Evolutionary conservation across 208 protist species (phyloP).

Genomic region (Trypanosoma brucei): DNA sequence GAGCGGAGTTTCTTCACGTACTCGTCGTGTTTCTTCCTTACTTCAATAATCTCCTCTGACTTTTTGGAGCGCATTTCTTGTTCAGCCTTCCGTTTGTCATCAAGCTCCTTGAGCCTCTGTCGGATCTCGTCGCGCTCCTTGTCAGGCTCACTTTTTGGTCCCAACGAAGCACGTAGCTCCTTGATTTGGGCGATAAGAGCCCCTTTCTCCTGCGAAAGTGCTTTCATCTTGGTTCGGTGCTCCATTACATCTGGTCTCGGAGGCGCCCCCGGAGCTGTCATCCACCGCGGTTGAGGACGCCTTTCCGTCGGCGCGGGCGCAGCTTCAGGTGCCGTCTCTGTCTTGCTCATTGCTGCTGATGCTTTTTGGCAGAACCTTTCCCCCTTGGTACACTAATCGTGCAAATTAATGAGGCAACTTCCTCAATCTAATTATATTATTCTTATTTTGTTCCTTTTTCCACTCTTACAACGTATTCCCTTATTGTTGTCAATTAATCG

Average conservation of each 20-base stretch:
- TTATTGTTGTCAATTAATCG: too few relatives aligned
- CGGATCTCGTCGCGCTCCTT: conserved; percentile 42
- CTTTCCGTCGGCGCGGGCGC: conserved; percentile 2
- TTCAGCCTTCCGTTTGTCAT: conserved; percentile 38
- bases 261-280: conserved; percentile 52
- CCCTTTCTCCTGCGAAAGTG: conserved; percentile 41
- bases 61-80: conserved; percentile 47
- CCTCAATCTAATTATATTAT: too few relatives aligned
- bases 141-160: conserved; percentile 23
- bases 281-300: conserved; percentile 39
- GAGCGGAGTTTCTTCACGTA: conserved; percentile 38
- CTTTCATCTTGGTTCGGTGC: conserved; percentile 37
- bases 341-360: not conserved
- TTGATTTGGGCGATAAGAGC: conserved; percentile 53
- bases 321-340: not conserved
- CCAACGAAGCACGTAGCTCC: conserved; percentile 44
- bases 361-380: too few relatives aligned
- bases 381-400: too few relatives aligned
- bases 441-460: too few relatives aligned
- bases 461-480: too few relatives aligned
- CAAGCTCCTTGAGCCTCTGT: conserved; percentile 47
- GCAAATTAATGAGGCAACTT: too few relatives aligned
- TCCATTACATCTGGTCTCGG: conserved; percentile 34
- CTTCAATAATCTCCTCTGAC: conserved; percentile 52
- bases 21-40: conserved; percentile 56